These are phyloP conservation scores for Cladosporium sp. DNA, from an alignment of 2,329 filamentous ascomycete genomes.

Conservation along the genomic window DNA sequence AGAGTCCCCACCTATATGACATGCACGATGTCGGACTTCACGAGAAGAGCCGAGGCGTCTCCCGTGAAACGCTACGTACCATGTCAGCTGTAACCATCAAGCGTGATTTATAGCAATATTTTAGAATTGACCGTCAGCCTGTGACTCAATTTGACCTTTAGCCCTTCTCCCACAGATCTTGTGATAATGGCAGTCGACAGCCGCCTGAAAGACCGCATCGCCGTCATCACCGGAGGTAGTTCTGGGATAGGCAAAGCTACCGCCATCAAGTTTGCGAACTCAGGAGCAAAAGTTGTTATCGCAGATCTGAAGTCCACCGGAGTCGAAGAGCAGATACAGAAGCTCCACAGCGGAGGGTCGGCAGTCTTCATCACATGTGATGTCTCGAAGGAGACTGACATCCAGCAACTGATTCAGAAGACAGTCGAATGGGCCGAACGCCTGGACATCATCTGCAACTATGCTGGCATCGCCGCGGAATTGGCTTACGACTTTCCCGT, in stretches of 20 bases:
- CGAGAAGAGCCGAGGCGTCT: no score
- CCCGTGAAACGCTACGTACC: no score
- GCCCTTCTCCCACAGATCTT: no score
- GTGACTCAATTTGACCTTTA: no score
- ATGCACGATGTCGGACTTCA: no score
- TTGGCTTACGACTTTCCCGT: neutral
- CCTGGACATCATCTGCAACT: slow-evolving; percentile 24
- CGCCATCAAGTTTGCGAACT: slow-evolving; percentile 21
- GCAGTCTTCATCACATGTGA: slow-evolving; percentile 22
- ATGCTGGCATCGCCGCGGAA: slow-evolving; percentile 20
- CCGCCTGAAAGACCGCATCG: slow-evolving; percentile 22
- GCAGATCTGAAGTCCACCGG: slow-evolving; percentile 20
- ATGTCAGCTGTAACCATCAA: no score
- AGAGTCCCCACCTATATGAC: no score
- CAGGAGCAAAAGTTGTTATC: slow-evolving; percentile 22
- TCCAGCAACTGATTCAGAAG: slow-evolving; percentile 18
- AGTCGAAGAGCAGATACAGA: slow-evolving; percentile 18
- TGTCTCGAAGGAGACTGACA: slow-evolving; percentile 20
- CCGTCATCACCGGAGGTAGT: slow-evolving; percentile 24
- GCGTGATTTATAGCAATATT: no score
- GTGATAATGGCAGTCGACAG: neutral
- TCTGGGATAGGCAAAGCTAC: slow-evolving; percentile 24
- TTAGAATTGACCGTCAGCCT: no score
- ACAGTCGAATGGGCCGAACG: slow-evolving; percentile 23
- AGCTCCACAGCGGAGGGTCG: slow-evolving; percentile 17